Conservation (phyloP, 495 filamentous ascomycete species). For the Podospora sp. region DNA sequence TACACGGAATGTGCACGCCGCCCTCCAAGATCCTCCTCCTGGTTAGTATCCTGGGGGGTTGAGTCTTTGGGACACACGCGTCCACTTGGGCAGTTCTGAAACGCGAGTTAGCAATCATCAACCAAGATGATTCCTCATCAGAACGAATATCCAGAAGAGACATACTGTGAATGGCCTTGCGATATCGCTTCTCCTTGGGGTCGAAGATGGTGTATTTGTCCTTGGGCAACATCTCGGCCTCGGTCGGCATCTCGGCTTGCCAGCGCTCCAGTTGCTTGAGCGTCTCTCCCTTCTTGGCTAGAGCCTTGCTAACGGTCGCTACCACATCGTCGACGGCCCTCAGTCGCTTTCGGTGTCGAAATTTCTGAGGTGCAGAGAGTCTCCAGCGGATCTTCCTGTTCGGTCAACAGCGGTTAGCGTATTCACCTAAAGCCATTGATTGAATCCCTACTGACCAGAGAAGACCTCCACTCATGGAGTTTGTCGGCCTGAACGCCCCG, state of each 20-base stretch:
- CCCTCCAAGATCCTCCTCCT: not conserved
- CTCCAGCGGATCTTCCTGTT: slow-evolving; percentile 97
- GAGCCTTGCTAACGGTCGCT: slow-evolving; percentile 70
- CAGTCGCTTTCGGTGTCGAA: slow-evolving; percentile 82
- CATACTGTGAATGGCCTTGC: slow-evolving; percentile 96
- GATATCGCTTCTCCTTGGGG: slow-evolving; percentile 90
- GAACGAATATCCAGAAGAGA: slow-evolving; percentile 28
- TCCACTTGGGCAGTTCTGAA: slow-evolving; percentile 92
- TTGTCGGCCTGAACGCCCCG: slow-evolving; percentile 78
- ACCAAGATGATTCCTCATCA: not conserved
- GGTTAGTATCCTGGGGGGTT: slow-evolving; percentile 91
- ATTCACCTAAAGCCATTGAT: not conserved
- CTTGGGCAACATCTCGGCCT: slow-evolving; percentile 92
- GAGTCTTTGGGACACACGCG: slow-evolving; percentile 84
- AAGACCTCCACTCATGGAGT: slow-evolving; percentile 75
- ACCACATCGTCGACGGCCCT: slow-evolving; percentile 84
- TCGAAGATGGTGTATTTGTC: slow-evolving; percentile 99
- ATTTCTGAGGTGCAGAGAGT: slow-evolving; percentile 86
- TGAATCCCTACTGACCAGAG: slow-evolving; percentile 64
- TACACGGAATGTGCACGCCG: not conserved
- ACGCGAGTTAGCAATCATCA: slow-evolving; percentile 24
- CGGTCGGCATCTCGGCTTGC: slow-evolving; percentile 93
- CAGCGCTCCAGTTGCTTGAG: slow-evolving; percentile 78
- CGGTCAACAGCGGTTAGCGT: not conserved
- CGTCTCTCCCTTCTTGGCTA: slow-evolving; percentile 68